phyloP scores from a whole-genome alignment of 2,329 filamentous ascomycete species.

The Aspergillus luchuensis region DNA sequence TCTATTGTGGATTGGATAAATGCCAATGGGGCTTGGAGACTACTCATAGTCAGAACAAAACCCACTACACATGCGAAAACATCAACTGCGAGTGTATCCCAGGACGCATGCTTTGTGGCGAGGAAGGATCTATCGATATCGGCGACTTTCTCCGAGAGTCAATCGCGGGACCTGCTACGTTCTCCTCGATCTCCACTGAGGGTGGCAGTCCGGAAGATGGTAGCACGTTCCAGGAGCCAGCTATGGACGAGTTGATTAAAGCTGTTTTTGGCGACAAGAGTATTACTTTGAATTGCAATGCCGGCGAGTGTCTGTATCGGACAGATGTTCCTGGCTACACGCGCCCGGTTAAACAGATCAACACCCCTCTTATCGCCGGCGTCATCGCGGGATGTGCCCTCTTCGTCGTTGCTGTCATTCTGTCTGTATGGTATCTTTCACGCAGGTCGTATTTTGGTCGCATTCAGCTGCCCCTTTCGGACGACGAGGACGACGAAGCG shows the following conservation, averaged over 20 bases:
- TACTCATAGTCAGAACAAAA: slow-evolving; percentile 72
- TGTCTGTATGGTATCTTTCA: slow-evolving; percentile 84
- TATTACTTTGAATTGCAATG: slow-evolving; percentile 77
- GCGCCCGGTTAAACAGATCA: slow-evolving; percentile 88
- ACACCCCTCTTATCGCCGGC: slow-evolving; percentile 91
- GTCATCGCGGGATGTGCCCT: slow-evolving; percentile 85
- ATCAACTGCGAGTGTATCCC: slow-evolving; percentile 86
- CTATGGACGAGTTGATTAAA: slow-evolving; percentile 88
- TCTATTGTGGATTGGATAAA: slow-evolving; percentile 86
- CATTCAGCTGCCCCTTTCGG: slow-evolving; percentile 73
- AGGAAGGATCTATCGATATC: slow-evolving; percentile 87
- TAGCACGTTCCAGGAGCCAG: slow-evolving; percentile 86
- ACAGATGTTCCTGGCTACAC: slow-evolving; percentile 92
- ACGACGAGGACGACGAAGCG: slow-evolving; percentile 86
- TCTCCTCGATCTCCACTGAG: slow-evolving; percentile 66
- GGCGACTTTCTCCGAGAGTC: slow-evolving; percentile 79
- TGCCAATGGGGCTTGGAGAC: slow-evolving; percentile 74
- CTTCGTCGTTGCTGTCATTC: slow-evolving; percentile 83
- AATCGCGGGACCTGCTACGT: slow-evolving; percentile 85
- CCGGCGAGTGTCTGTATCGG: slow-evolving; percentile 90
- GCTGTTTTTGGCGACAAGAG: slow-evolving; percentile 88
- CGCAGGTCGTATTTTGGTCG: slow-evolving; percentile 66
- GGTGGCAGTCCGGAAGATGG: slow-evolving; percentile 63
- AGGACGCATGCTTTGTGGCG: slow-evolving; percentile 90
- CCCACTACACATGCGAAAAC: slow-evolving; percentile 79